A percentile compares a stretch with the other conserved stretches of the same genome.
Evolutionary conservation across 495 filamentous ascomycete species (phyloP).

Genomic region (Aspergillus kassunensis): DNA sequence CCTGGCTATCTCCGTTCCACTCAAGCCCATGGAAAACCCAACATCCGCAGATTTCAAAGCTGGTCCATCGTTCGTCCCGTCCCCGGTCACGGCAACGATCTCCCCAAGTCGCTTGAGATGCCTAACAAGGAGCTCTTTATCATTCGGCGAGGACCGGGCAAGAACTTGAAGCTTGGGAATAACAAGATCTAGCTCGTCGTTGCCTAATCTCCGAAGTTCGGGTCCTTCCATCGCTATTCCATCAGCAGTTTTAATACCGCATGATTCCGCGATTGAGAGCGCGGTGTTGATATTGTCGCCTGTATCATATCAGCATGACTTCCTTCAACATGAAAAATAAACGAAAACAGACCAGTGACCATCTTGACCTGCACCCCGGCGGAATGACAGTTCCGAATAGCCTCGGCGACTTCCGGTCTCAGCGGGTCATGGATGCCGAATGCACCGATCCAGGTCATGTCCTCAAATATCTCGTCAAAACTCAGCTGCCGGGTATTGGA

Average conservation of each 20-base stretch:
- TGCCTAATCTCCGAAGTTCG: slow-evolving; percentile 70
- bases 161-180: slow-evolving; percentile 77
- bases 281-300: slow-evolving; percentile 51
- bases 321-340: neutral
- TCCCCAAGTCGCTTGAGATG: slow-evolving; percentile 70
- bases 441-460: slow-evolving; percentile 59
- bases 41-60: slow-evolving; percentile 83
- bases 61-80: slow-evolving; percentile 90
- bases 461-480: slow-evolving; percentile 37
- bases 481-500: slow-evolving; percentile 46
- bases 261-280: slow-evolving; percentile 81
- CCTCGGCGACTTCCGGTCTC: slow-evolving; percentile 67
- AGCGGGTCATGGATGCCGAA: slow-evolving; percentile 68
- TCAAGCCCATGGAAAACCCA: slow-evolving; percentile 90
- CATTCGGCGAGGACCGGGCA: slow-evolving; percentile 81
- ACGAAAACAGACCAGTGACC: slow-evolving; percentile 67
- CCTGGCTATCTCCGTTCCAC: slow-evolving; percentile 87
- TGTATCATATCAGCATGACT: neutral
- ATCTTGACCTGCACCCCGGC: slow-evolving; percentile 84
- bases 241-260: slow-evolving; percentile 76
- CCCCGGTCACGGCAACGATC: slow-evolving; percentile 80
- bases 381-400: slow-evolving; percentile 67
- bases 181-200: slow-evolving; percentile 63
- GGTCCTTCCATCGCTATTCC: slow-evolving; percentile 75
- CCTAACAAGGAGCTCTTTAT: slow-evolving; percentile 76